A percentile compares a stretch with the other conserved stretches of the same genome.
Evolutionary conservation across 345 rosid genomes (phyloP).

Genomic region (Citrus australasica): DNA sequence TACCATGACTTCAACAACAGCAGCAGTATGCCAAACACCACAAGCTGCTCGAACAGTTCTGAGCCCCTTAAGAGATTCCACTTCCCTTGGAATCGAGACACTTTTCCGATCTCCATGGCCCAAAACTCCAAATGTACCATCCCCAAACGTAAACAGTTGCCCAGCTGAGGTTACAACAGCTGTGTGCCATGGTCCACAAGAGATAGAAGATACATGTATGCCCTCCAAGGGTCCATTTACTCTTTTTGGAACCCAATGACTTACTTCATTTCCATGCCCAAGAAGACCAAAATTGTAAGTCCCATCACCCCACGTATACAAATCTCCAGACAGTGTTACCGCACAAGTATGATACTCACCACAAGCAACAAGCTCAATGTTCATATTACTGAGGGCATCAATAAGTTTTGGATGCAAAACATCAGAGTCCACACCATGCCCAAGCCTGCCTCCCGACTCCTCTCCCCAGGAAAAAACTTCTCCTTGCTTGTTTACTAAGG

Average conservation of each 20-base stretch:
- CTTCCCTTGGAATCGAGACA: constrained; percentile 67
- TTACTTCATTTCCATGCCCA: constrained; percentile 76
- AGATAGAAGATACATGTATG: constrained; percentile 67
- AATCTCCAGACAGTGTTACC: constrained; percentile 82
- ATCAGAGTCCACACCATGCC: constrained; percentile 80
- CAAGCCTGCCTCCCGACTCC: constrained; percentile 82
- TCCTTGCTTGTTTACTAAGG: constrained; percentile 76
- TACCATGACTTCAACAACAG: constrained; percentile 95
- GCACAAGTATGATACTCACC: constrained; percentile 80
- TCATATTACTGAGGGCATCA: constrained; percentile 56
- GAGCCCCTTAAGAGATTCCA: constrained; percentile 74
- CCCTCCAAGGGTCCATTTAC: constrained; percentile 77
- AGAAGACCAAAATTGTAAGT: constrained; percentile 68
- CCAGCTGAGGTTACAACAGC: constrained; percentile 77
- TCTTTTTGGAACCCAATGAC: constrained; percentile 80
- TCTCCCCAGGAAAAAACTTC: constrained; percentile 82
- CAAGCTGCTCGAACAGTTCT: constrained; percentile 77
- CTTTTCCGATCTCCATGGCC: constrained; percentile 74
- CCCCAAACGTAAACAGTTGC: constrained; percentile 75
- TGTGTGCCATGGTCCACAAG: constrained; percentile 90
- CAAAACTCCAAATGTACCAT: constrained; percentile 79
- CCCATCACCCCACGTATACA: constrained; percentile 83
- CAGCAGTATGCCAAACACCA: constrained; percentile 92
- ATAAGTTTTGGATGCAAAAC: constrained; percentile 70
- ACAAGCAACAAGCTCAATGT: constrained; percentile 71